Evolutionary conservation across 805 yeast genomes (phyloP), one percentile per base, ranked within the genome.

Genomic region (Candida ponderosae): DNA sequence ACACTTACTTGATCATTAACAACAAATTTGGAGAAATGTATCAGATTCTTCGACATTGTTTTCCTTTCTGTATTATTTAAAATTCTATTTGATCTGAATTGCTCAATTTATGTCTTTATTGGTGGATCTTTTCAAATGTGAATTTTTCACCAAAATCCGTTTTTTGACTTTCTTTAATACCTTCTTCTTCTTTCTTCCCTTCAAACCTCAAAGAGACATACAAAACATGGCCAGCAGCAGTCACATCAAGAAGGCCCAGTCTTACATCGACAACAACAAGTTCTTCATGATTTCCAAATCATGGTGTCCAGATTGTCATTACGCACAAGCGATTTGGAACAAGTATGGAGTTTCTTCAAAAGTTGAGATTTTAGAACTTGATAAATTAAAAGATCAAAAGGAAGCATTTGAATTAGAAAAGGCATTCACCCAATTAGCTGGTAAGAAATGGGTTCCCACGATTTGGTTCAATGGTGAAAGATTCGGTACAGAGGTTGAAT

Each of bases 281-380:
- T 74, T 57, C 46, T 64, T 82, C 41, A 72, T 79, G 70, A 53
- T 81, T 11, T 74, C 83, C 30, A 82, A 81, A 46, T 68, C 80
- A 16, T 81, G 88, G 88, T 82, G 93, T 56, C 84, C 86, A 4
- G 89, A 82, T 48, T 81, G 89, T 48, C 76, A 72, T 35, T 82
- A 79, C 53, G 74, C 82, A 4, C 66, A 72, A 41, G 59, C 60
- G 20, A 57, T 80, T 18, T 79, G 77, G 69, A 65, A 69, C 35
- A 68, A 72, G 37, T 73, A 66, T 48, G 65, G 68, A 8, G 76
- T 79, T 8, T 48, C 49, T 10, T 64, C 67, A 33, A 72, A 77
- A 47, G 61, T 79, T 13, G 57, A 63, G 36, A 50, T 74, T n/a
- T 63, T 83, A 23, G 89, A 83, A 53, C 60, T 81, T 27, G 86